Conservation (phyloP, 768 basidiomycete genomes). For the Kwoniella dendrophila region DNA sequence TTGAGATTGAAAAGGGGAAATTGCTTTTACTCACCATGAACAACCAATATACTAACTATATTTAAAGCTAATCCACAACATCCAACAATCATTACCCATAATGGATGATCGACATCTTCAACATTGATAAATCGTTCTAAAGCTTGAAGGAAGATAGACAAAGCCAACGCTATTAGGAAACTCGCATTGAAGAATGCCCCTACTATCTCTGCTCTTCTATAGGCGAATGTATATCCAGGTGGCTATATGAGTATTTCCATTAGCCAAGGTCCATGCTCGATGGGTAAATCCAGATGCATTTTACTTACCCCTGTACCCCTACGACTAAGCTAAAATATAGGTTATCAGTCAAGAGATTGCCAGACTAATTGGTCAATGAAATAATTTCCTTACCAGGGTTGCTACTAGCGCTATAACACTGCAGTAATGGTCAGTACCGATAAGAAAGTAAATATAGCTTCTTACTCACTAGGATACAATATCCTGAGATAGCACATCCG, state of each 20-base stretch:
- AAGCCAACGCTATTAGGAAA: constrained; percentile 62
- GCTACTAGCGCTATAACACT: constrained; percentile 3
- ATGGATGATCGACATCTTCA: constrained; percentile 59
- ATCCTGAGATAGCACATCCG: background rate
- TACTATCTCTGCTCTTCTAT: constrained; percentile 64
- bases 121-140: constrained; percentile 63
- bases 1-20: constrained; percentile 58
- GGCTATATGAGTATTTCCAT: constrained; percentile 54
- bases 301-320: background rate
- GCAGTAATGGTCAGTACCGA: no score
- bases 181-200: constrained; percentile 65
- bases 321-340: background rate
- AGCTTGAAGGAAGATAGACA: constrained; percentile 63
- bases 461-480: constrained; percentile 18
- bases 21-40: constrained; percentile 59
- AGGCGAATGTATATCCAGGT: constrained; percentile 63
- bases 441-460: background rate
- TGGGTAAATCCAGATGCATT: background rate
- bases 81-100: constrained; percentile 61
- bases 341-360: background rate
- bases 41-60: constrained; percentile 60
- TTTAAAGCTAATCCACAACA: constrained; percentile 61
- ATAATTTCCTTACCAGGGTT: background rate
- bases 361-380: background rate
- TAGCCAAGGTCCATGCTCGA: constrained; percentile 22